Evolutionary conservation across 805 yeast genomes (phyloP).

Genomic region (Candida silvatica): DNA sequence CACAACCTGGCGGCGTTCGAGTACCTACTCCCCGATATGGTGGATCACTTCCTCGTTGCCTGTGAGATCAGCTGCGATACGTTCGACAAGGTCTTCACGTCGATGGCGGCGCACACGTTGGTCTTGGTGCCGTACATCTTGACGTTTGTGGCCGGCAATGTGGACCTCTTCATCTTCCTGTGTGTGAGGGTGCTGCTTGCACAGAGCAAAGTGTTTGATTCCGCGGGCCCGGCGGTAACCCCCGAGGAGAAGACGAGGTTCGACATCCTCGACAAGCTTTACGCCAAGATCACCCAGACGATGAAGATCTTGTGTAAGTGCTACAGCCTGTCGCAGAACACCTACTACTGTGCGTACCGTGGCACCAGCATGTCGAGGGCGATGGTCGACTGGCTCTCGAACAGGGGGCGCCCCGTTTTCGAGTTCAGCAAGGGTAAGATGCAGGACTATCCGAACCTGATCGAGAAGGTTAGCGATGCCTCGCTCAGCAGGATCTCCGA

Average conservation of each 20-base stretch:
- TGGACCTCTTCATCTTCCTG: constrained; percentile 3
- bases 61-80: not conserved
- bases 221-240: not conserved
- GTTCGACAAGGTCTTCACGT: constrained; percentile 1
- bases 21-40: not conserved
- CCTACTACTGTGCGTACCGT: constrained; percentile 11
- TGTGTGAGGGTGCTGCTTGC: constrained; percentile 2
- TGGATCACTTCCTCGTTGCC: not conserved
- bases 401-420: constrained; percentile 11
- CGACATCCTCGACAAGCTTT: not conserved
- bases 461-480: constrained; percentile 6
- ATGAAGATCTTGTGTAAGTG: constrained; percentile 9
- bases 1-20: constrained; percentile 2
- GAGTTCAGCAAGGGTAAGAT: constrained; percentile 5
- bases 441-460: constrained; percentile 1
- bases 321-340: constrained; percentile 12
- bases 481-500: too few species aligned
- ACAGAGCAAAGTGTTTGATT: not conserved
- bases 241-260: not conserved
- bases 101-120: constrained; percentile 2
- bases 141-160: not conserved
- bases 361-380: constrained; percentile 6
- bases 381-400: constrained; percentile 11
- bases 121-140: constrained; percentile 2
- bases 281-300: not conserved